Conservation (phyloP, 2,329 filamentous ascomycete genomes). For the Nigrospora osmanthi region DNA sequence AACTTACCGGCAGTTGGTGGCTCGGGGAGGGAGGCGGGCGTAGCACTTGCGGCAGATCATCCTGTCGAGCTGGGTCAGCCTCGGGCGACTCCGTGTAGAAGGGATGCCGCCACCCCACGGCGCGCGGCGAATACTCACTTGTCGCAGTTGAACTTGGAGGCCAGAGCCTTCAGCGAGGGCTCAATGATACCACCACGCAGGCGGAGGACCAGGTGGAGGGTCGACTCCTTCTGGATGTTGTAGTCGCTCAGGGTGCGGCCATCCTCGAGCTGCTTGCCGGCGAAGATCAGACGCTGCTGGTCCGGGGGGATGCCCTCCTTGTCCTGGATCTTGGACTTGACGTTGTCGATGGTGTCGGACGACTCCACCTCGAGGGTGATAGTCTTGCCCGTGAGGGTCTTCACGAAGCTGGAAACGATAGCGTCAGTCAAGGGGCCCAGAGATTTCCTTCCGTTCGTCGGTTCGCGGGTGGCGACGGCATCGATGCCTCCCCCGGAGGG, state of each 20-base stretch:
- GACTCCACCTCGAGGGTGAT: slow-evolving; percentile 99
- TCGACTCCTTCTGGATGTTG: slow-evolving; percentile 99
- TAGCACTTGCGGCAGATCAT: slow-evolving; percentile 99
- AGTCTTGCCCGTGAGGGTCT: slow-evolving; percentile 99
- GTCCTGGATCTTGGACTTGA: slow-evolving; percentile 99
- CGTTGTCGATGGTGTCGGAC: slow-evolving; percentile 98
- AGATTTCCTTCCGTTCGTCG: slow-evolving; percentile 10
- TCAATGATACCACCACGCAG: slow-evolving; percentile 99
- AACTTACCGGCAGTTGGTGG: slow-evolving; percentile 78
- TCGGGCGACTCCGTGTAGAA: too few species aligned
- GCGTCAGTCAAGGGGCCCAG: slow-evolving; percentile 8
- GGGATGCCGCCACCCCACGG: too few species aligned
- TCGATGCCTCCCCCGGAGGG: neutral
- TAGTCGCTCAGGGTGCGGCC: slow-evolving; percentile 94
- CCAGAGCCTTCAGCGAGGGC: slow-evolving; percentile 96
- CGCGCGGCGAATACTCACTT: slow-evolving; percentile 41
- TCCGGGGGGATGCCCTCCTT: slow-evolving; percentile 98
- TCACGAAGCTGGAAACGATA: slow-evolving; percentile 75
- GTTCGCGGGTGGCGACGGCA: neutral
- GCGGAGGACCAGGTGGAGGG: slow-evolving; percentile 95
- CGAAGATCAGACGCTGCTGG: slow-evolving; percentile 98
- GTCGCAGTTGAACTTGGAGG: slow-evolving; percentile 99
- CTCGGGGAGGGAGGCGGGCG: slow-evolving; percentile 88
- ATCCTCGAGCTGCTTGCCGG: slow-evolving; percentile 98
- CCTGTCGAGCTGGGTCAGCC: neutral